Conservation (phyloP, 345 rosid genomes). For the Aurinia saxatilis region DNA sequence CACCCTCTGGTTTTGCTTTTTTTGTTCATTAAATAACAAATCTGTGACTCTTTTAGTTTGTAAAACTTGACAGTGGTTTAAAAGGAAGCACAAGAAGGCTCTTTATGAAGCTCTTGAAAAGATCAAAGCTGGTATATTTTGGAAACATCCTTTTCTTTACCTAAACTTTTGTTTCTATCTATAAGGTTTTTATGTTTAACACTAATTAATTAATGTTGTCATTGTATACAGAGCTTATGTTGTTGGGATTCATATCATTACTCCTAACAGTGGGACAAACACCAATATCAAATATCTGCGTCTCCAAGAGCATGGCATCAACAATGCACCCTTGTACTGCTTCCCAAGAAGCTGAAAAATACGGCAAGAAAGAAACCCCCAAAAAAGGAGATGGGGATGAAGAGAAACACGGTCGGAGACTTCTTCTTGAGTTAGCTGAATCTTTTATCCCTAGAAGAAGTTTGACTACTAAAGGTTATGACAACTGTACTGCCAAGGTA, state of each 20-base stretch:
- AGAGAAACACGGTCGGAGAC: conserved; percentile 19
- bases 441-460: conserved; percentile 37
- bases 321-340: conserved; percentile 62
- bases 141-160: not conserved
- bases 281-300: conserved; percentile 53
- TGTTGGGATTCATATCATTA: conserved; percentile 75
- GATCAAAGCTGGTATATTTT: conserved; percentile 58
- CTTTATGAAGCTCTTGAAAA: conserved; percentile 72
- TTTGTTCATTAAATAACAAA: not conserved
- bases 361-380: not conserved
- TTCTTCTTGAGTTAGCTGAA: conserved; percentile 39
- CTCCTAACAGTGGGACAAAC: conserved; percentile 50
- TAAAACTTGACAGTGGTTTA: conserved; percentile 45
- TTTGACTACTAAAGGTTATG: conserved; percentile 39
- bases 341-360: not conserved
- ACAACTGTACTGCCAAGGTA: conserved; percentile 48
- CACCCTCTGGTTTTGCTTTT: not conserved
- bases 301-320: conserved; percentile 38
- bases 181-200: no score
- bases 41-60: not conserved
- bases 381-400: not conserved
- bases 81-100: conserved; percentile 42
- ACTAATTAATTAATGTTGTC: not conserved
- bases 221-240: conserved; percentile 46
- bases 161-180: not conserved